Evolutionary conservation across 768 basidiomycete genomes (phyloP), one percentile per base, ranked within the genome.

Genomic region (Mycena maculata): DNA sequence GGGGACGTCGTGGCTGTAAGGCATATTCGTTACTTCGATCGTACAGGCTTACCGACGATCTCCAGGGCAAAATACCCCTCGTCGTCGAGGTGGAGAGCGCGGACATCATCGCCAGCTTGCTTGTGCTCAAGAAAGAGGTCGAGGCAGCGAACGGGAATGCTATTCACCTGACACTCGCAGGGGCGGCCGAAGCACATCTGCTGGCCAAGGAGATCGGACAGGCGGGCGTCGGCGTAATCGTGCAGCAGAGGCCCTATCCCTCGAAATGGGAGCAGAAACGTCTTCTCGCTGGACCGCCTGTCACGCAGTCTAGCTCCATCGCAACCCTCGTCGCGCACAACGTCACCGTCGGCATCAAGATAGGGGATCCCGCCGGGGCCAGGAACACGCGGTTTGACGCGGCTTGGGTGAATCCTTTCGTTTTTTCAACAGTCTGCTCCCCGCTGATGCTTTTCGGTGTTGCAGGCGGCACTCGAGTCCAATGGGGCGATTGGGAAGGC

Each of bases 71-170:
- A 28, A 74, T 90, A 0, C 87, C 91, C 0, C 79, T 96, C n/a
- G 91, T 94, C 2, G 78, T 95, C 23, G 79, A 86, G 3, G 89
- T 88, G 20, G 83, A 90, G 62, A 92, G 85, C 71, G 92, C 92
- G 12, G 93, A 95, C 76, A 82, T 90, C 63, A 95, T 95, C 73
- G 87, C 91, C 0, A 86, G 88, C 1, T 77, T 95, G 20, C 78
- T 95, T 44, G 73, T 72, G 10, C 84, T 95, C 67, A 91, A 90
- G 75, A 75, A 75, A 20, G 85, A 89, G 57, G 83, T 86, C 22
- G 86, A 90, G 58, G 72, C 60, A 0, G 73, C 66, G 0, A 81
- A 76, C 8, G 76, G 83, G 57, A 72, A 73, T 27, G 64, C 27
- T 9, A 74, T 84, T 41, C 80, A 73, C 18, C 57, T 88, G 69